phyloP scores from a whole-genome alignment of 345 rosid species.

The Arabidopsis suecica region DNA sequence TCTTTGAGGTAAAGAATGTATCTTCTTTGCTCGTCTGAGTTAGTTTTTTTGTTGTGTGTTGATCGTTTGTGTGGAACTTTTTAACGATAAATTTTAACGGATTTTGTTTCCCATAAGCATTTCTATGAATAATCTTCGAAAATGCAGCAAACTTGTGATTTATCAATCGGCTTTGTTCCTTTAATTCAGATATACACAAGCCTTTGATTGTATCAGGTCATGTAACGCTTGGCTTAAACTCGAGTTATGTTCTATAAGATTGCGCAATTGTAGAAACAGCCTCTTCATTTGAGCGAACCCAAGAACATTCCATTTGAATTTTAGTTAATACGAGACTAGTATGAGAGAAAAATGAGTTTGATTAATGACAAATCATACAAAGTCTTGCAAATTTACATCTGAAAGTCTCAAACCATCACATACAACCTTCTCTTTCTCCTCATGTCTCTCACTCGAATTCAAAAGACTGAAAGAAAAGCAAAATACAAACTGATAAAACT shows the following conservation, averaged over 20 bases:
- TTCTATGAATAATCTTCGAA: conserved; percentile 34
- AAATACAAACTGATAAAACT: conserved; percentile 54
- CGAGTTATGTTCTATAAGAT: not conserved
- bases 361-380: conserved; percentile 27
- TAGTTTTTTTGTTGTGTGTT: conserved; percentile 3
- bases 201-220: conserved; percentile 9
- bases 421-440: conserved; percentile 22
- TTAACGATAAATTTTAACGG: conserved; percentile 22
- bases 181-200: not conserved
- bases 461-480: conserved; percentile 43
- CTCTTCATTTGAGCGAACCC: not conserved
- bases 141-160: conserved; percentile 12
- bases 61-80: conserved; percentile 27
- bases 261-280: not conserved
- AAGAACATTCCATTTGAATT: not conserved
- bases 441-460: conserved; percentile 30
- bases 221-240: not conserved
- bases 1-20: conserved; percentile 53
- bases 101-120: conserved; percentile 28
- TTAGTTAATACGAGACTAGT: not conserved
- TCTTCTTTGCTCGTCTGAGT: conserved; percentile 41
- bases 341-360: conserved; percentile 11
- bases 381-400: conserved; percentile 34
- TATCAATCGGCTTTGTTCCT: not conserved
- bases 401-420: conserved; percentile 33